A percentile compares a stretch with the other conserved stretches of the same genome.
These are phyloP conservation scores for Podospora pseudoanserina DNA, from an alignment of 495 filamentous ascomycete genomes.

Conservation along the genomic window DNA sequence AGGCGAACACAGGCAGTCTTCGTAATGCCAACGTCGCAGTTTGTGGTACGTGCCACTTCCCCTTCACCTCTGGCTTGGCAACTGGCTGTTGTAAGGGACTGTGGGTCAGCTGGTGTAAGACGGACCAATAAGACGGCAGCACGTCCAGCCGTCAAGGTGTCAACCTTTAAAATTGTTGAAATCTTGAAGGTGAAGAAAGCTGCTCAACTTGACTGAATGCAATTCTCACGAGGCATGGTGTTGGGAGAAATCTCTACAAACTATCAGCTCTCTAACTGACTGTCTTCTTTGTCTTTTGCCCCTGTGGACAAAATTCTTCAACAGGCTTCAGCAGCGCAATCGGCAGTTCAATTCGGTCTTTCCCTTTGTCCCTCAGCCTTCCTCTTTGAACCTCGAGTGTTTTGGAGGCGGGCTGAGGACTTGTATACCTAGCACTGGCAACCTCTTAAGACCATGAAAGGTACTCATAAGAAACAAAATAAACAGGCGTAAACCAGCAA, in stretches of 20 bases:
- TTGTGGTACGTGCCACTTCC: not conserved
- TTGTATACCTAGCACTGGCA: too few relatives aligned
- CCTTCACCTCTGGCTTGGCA: conserved; percentile 3
- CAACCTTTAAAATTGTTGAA: not conserved
- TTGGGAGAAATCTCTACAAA: not conserved
- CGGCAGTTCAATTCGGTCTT: not conserved
- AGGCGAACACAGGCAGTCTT: not conserved
- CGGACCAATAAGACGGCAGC: not conserved
- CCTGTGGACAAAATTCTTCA: conserved; percentile 7
- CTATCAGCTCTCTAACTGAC: not conserved
- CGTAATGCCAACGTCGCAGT: conserved; percentile 13
- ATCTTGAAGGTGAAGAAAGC: not conserved
- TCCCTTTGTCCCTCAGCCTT: not conserved
- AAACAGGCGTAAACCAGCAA: too few relatives aligned
- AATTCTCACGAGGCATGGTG: not conserved
- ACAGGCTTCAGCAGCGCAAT: not conserved
- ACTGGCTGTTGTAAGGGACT: not conserved
- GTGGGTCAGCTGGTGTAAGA: conserved; percentile 6
- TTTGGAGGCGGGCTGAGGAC: too few relatives aligned
- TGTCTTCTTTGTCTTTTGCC: conserved; percentile 7
- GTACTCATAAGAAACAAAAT: too few relatives aligned
- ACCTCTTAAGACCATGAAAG: too few relatives aligned
- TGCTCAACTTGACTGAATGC: not conserved
- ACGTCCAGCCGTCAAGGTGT: conserved; percentile 3
- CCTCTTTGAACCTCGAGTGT: not conserved